Evolutionary conservation across 768 basidiomycete genomes (phyloP), one percentile per base, ranked within the genome.

Genomic region (Tremella fuciformis): DNA sequence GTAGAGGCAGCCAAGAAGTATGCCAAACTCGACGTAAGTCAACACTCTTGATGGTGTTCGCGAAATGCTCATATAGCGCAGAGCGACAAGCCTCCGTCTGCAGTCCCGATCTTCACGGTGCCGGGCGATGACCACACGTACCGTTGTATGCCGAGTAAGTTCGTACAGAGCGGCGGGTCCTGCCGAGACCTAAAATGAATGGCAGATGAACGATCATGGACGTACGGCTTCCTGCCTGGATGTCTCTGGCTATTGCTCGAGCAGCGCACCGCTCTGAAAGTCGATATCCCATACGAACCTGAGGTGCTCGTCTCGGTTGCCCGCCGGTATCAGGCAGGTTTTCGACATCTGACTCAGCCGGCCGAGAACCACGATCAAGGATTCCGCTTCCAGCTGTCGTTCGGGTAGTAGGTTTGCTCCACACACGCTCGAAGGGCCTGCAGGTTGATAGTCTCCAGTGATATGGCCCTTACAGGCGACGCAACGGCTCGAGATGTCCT

Each of bases 1-100:
- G 62, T 69, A 19, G 70, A 61, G 21, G 70, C 69, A 9, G 70
- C 70, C 9, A 69, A 69, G 56, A 72, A 72, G 52, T 72, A 72
- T 46, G 58, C 69, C 34, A 37, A 39, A 48, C 67, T 65, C 0
- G 62, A 69, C 19, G 70, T 72, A 39, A 63, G 70, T 38, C 7
- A 15, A 11, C 11, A 24, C 38, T 29, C 29, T 34, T 11, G 4
- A 34, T 11, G 11, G 29, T 6, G 29, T 6, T 34, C 29, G 6
- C 29, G 29, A 4, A 11, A 34, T 11, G 29, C 29, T 34, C 4
- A 34, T 34, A 34, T 11, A 11, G 11, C 29, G 11, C 29, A 34
- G 29, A 34, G 29, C 29, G 29, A 34, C 29, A 34, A 34, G 29
- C 29, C 29, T 34, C 29, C 29, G 29, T 34, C 29, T 11, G 29